Evolutionary conservation across 805 yeast species (phyloP), one percentile per base, ranked within the genome.

Genomic region (Tetrapisispora phaffii): DNA sequence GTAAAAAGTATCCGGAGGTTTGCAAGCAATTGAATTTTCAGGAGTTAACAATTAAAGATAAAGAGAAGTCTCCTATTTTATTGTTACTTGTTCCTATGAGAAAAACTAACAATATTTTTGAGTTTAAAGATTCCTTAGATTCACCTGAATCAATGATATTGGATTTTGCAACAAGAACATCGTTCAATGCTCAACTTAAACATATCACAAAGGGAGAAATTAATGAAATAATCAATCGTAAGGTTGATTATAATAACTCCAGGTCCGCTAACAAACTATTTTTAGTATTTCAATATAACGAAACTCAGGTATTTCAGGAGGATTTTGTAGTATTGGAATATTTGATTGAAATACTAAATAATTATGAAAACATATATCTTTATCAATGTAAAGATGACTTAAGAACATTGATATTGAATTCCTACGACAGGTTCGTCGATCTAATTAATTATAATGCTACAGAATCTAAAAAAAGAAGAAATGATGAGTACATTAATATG

Each of bases 241-340:
- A 50, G 7, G 32, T 54, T n/a, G 46, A 50, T 16, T 44, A 52
- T 13, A 7, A 8, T 3, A 24, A 37, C 23, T 13, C 23, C 3
- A 22, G 19, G 4, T 32, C 39, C 28, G 4, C 53, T 22, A 42
- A 62, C 48, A 65, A 62, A 24, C 65, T 80, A 55, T 59, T 70
- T 33, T 64, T 80, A 2, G 69, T 79, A 0, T 74, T 81, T 50
- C 71, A 82, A 4, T 80, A 73, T 50, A 70, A 72, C 17, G 66
- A 76, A 0, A 65, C 66, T 5, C 69, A 77, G 1, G 70, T 53
- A 7, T 60, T 62, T 7, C 46, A 69, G 2, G 93, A 85, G 57
- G 93, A 85, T 60, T 73, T 72, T 50, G 74, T 74, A 24, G 61
- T 82, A 5, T 65, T 85, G 47, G 79, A 81, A 6, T 74, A 80